Evolutionary conservation across 1,284 basidiomycete species (phyloP), one percentile per base, ranked within the genome.

Genomic region (Schizopora paradoxa): DNA sequence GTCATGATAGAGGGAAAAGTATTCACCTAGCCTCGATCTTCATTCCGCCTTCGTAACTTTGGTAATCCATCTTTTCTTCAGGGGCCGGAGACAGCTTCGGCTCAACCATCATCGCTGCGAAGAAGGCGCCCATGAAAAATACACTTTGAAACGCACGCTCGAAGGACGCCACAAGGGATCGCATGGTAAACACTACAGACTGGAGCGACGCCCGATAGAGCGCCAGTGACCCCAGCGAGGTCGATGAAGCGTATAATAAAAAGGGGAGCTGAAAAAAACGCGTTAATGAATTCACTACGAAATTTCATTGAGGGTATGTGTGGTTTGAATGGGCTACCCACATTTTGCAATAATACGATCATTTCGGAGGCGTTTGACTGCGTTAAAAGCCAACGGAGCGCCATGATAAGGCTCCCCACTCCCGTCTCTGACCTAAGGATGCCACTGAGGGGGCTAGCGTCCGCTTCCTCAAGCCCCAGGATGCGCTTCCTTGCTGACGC

Each of bases 71-170:
- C 23, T 60, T 57, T 41, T 77, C 69, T 41, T 76, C 73, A 27
- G 72, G 62, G 40, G 63, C 64, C 16, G 86, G 84, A 48, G 79
- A 74, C 31, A 90, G 63, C 50, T 72, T 71, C 18, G 86, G 82
- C 55, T 79, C 76, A 48, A 89, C 65, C 49, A 77, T 73, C 66
- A 78, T 77, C 35, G 82, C 80, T 31, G 84, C 83, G 54, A 77
- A 81, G 58, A 87, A 91, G 5, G 88, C 86, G 33, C 82, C 82
- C 77, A 91, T 82, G 51, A 86, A 68, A 65, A 91, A 91, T 31
- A 90, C 73, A 13, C 79, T 76, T 60, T 91, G 88, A 56, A 83
- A 88, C 16, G 79, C 77, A 76, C 82, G 79, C 47, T 76, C 76
- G 19, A 72, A 60, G 5, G 79, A 84, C 34, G 75, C 74, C 21